Percentiles rank a stretch among this genome's conserved stretches.
These are phyloP conservation scores for Penicillium sp. DNA, from an alignment of 2,329 filamentous ascomycete species.

Conservation along the genomic window DNA sequence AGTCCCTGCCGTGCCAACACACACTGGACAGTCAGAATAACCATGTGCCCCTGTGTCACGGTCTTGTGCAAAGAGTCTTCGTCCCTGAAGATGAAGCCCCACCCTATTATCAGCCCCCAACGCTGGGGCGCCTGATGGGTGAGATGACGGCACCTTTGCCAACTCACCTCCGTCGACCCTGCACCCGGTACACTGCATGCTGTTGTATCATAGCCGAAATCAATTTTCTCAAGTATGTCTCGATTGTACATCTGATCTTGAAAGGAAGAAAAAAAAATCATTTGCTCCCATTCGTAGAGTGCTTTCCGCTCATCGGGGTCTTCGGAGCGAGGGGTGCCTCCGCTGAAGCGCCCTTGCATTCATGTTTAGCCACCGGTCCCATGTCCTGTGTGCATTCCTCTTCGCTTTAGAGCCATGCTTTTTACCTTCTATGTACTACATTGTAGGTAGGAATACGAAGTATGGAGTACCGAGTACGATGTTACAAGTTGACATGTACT, in stretches of 20 bases:
- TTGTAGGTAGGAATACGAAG: too few species aligned
- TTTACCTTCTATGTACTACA: too few species aligned
- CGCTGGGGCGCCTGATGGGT: background rate
- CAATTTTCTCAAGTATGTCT: background rate
- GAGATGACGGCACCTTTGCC: background rate
- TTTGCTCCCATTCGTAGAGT: background rate
- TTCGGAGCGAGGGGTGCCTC: constrained; percentile 1
- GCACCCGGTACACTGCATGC: background rate
- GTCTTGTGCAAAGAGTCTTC: background rate
- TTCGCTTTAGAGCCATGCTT: too few species aligned
- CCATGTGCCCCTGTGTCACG: constrained; percentile 4
- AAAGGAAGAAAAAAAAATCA: background rate
- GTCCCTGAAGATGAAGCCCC: background rate
- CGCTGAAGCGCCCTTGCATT: constrained; percentile 10
- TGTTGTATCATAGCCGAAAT: background rate
- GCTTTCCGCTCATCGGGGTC: background rate
- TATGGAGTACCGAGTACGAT: too few species aligned
- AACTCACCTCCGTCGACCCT: background rate
- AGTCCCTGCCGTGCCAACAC: constrained; percentile 4
- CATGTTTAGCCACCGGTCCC: background rate
- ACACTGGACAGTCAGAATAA: constrained; percentile 1
- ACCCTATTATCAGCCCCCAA: background rate
- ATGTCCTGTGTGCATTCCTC: background rate
- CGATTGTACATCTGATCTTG: background rate
- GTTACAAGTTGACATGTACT: too few species aligned